Percentiles rank a stretch among this genome's conserved stretches.
Evolutionary conservation across 169 alveolate genomes (phyloP).

Genomic region (Miamiensis avidus): DNA sequence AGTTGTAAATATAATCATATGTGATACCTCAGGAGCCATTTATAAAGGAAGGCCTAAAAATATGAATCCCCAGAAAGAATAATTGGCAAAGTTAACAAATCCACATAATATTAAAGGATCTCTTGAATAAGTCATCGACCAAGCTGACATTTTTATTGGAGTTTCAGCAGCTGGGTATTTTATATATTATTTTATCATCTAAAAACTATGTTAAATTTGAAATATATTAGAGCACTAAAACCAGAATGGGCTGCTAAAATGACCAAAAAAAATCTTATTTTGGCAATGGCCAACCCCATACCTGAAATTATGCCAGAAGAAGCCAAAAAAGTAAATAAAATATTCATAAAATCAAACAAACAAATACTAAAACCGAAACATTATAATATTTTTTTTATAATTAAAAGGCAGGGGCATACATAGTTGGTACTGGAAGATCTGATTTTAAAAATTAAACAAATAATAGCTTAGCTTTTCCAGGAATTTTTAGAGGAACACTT

Average conservation of each 20-base stretch:
- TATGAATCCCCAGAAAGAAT: too few species aligned
- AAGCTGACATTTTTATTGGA: conserved; percentile 66
- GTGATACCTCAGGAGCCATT: conserved; percentile 67
- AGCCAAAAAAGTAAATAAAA: conserved; percentile 41
- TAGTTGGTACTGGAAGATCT: conserved; percentile 71
- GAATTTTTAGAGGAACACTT: conserved; percentile 69
- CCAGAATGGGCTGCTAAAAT: conserved; percentile 42
- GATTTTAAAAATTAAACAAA: conserved; percentile 69
- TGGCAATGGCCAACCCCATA: conserved; percentile 71
- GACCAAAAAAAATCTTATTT: conserved; percentile 55
- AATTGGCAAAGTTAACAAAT: too few species aligned
- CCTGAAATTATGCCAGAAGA: conserved; percentile 69
- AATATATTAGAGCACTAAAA: conserved; percentile 41
- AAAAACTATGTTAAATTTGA: too few species aligned
- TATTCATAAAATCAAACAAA: too few species aligned
- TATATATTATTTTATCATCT: not conserved
- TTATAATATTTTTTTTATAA: too few species aligned
- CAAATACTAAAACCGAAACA: too few species aligned
- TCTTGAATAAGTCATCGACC: conserved; percentile 42
- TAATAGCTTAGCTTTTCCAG: conserved; percentile 66
- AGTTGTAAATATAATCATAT: conserved; percentile 43
- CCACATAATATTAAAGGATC: conserved; percentile 18
- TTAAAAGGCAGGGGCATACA: conserved; percentile 46
- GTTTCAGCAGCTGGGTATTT: conserved; percentile 47
- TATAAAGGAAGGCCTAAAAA: conserved; percentile 68